phyloP scores from a whole-genome alignment of 306 rosid genomes.

The Lotus japonicus region DNA sequence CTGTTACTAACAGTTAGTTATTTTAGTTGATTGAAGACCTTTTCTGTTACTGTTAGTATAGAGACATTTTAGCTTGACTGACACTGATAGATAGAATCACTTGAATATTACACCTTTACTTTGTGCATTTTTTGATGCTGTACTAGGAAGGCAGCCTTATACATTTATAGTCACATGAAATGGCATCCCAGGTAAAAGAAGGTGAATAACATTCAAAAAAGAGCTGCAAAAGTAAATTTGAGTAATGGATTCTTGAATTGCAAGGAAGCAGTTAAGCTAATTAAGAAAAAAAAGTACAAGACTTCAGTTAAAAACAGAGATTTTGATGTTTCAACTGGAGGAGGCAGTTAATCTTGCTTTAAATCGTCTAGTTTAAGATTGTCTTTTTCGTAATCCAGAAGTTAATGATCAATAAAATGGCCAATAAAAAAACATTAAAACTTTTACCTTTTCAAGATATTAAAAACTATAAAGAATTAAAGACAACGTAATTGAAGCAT shows the following conservation, averaged over 20 bases:
- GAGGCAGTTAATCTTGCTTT: slow-evolving; percentile 19
- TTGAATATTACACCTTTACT: too few relatives aligned
- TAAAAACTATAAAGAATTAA: neutral
- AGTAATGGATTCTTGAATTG: slow-evolving; percentile 7
- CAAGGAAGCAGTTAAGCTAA: slow-evolving; percentile 14
- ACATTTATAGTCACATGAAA: slow-evolving; percentile 34
- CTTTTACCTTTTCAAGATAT: neutral
- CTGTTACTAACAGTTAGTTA: too few relatives aligned
- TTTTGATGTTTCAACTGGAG: slow-evolving; percentile 2
- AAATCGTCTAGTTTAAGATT: slow-evolving; percentile 24
- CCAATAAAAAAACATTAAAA: neutral
- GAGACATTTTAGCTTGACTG: too few relatives aligned
- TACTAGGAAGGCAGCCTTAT: neutral
- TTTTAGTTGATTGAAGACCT: too few relatives aligned
- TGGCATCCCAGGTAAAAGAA: slow-evolving; percentile 32
- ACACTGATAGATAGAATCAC: too few relatives aligned
- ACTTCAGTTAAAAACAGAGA: slow-evolving; percentile 9
- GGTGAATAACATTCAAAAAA: neutral
- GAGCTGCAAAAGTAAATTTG: neutral
- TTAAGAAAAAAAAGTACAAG: neutral
- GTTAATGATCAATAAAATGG: neutral
- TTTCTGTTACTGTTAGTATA: too few relatives aligned
- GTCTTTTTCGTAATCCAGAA: slow-evolving; percentile 18
- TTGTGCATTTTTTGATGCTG: too few relatives aligned
- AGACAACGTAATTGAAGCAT: neutral